phyloP scores from a whole-genome alignment of 192 early-diverging fungal genomes.

The Coemansia biformis region DNA sequence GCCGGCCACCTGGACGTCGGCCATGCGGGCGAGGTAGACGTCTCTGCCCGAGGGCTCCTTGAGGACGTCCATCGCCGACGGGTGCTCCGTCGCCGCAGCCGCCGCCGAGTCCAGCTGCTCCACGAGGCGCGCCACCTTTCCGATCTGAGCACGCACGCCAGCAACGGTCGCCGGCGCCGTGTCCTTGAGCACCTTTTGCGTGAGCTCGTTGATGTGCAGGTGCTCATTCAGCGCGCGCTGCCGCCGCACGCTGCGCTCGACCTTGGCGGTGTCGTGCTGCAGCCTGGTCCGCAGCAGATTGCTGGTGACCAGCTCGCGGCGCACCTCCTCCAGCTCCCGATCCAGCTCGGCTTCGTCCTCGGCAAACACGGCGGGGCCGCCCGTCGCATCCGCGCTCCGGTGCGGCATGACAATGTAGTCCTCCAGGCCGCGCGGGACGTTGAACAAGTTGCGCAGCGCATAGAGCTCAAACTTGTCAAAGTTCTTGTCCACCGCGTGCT shows the following conservation, averaged over 20 bases:
- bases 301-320: conserved; percentile 29
- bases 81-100: conserved; percentile 2
- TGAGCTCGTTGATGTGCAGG: conserved; percentile 26
- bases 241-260: conserved; percentile 26
- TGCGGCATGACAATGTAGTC: conserved; percentile 42
- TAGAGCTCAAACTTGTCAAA: conserved; percentile 84
- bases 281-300: conserved; percentile 30
- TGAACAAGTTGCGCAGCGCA: conserved; percentile 67
- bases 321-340: conserved; percentile 28
- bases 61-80: conserved; percentile 23
- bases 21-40: conserved; percentile 39
- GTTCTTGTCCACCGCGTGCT: conserved; percentile 70
- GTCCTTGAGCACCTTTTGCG: conserved; percentile 11
- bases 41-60: conserved; percentile 41
- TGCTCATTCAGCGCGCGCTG: conserved; percentile 41
- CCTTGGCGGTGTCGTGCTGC: conserved; percentile 22
- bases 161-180: conserved; percentile 8
- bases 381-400: conserved; percentile 9
- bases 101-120: conserved; percentile 22
- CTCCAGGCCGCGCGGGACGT: conserved; percentile 52
- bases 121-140: conserved; percentile 22
- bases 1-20: conserved; percentile 26
- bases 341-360: conserved; percentile 43
- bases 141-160: conserved; percentile 17
- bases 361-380: conserved; percentile 10